Base-by-base conservation (phyloP, 1,284 basidiomycete genomes). In the Apiotrichum domesticum region DNA sequence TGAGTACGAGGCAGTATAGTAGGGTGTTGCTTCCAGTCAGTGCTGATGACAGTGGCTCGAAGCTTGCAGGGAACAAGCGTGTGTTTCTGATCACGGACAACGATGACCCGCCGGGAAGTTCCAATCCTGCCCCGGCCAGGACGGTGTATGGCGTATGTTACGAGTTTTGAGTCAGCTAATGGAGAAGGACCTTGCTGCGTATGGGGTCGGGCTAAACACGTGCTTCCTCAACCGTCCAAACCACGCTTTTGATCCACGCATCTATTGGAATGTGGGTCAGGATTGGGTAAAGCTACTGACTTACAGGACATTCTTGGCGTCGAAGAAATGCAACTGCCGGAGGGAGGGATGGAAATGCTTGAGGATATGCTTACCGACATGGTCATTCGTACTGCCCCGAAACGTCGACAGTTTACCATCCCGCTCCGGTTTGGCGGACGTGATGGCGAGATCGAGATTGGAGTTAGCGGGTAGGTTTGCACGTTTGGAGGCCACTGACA, bases 41-140 rank as follows among this genome's bases (percentile, higher is more conserved):
- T 54, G 46, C 61, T 66, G 47, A 65, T 45, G 43, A 44, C 62
- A 92, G 90, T 13, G 74, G 90, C 83, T 54, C 88, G 85, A 72
- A 71, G 57, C 49, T 78, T 66, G 87, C 86, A 0, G 90, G 91
- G 1, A 85, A 87, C 37, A 94, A 95, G 70, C 85, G 94, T 8
- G 83, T 98, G 1, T 97, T 98, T 70, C 80, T 93, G 51, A 87
- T 98, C 49, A 98, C 95, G 0, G 87, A 98, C 70, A 85, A 93
- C 62, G 95, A 97, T 68, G 75, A 85, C 54, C 86, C 86, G 1
- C 57, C 62, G 6, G 66, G 67, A 33, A 61, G 61, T 29, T 59
- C 66, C 13, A 71, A 70, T 45, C 62, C 70, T 35, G 64, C 62
- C 11, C 72, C 74, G 2, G 71, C 74, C 1, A 61, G 66, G n/a